phyloP scores from a whole-genome alignment of 345 rosid species.

The Corchorus olitorius region DNA sequence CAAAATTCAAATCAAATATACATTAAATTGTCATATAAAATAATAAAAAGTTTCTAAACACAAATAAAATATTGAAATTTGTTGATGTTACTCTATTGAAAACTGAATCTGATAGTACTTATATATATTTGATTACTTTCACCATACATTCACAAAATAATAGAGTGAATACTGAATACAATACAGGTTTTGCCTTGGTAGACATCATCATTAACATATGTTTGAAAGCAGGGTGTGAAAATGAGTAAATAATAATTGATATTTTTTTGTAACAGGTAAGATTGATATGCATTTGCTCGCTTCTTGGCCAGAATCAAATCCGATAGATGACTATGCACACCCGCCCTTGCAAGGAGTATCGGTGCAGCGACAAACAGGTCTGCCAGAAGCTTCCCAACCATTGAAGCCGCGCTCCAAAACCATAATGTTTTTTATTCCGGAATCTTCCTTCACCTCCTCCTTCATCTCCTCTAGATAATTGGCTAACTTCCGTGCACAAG shows the following conservation, averaged over 20 bases:
- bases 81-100: too few species aligned
- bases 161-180: too few species aligned
- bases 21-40: too few species aligned
- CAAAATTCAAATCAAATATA: too few species aligned
- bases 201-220: background rate
- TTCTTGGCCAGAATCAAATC: background rate
- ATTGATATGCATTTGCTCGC: background rate
- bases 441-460: conserved; percentile 65
- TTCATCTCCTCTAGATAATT: conserved; percentile 66
- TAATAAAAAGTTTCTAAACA: too few species aligned
- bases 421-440: conserved; percentile 67
- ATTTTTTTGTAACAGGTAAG: background rate
- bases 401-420: conserved; percentile 83
- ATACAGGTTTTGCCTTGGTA: too few species aligned
- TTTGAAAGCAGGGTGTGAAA: background rate
- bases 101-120: too few species aligned
- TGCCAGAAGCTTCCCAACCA: conserved; percentile 91
- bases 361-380: conserved; percentile 78
- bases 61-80: too few species aligned
- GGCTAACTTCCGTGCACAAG: conserved; percentile 77
- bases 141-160: too few species aligned
- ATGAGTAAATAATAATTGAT: background rate
- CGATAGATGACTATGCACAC: conserved; percentile 18
- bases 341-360: conserved; percentile 65
- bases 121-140: too few species aligned